Percentiles rank a stretch among this genome's conserved stretches.
Evolutionary conservation across 768 basidiomycete species (phyloP).

Genomic region (Phaffia tasmanica): DNA sequence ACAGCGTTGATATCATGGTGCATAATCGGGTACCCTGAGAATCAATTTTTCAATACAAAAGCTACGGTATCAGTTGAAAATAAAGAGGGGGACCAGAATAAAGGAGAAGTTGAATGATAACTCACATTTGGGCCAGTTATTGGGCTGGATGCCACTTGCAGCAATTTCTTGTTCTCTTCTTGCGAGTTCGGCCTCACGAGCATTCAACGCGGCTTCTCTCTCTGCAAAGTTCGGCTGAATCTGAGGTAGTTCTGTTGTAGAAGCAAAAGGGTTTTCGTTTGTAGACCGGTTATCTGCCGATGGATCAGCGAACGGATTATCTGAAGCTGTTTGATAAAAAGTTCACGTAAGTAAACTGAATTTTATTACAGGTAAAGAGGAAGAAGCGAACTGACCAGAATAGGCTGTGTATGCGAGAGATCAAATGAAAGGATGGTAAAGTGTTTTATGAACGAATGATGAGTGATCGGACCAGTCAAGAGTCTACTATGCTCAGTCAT

Average conservation of each 20-base stretch:
- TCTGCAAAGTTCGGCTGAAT: constrained; percentile 6
- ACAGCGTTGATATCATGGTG: constrained; percentile 74
- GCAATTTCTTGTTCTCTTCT: constrained; percentile 20
- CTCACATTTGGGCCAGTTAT: constrained; percentile 25
- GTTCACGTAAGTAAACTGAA: too few species aligned
- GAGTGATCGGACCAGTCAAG: too few species aligned
- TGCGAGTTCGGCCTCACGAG: constrained; percentile 18
- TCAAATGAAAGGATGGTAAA: too few species aligned
- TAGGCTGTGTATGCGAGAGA: too few species aligned
- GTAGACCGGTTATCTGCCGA: constrained; percentile 15
- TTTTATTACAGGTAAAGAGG: too few species aligned
- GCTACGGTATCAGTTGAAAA: neutral
- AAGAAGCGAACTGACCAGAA: too few species aligned
- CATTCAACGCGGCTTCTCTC: constrained; percentile 20
- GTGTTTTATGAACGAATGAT: too few species aligned
- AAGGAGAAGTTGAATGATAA: neutral
- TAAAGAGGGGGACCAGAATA: neutral
- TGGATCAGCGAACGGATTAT: constrained; percentile 26
- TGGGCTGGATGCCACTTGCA: constrained; percentile 1
- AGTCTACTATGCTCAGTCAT: too few species aligned
- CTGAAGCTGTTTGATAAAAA: constrained; percentile 1
- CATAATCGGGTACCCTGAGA: constrained; percentile 77
- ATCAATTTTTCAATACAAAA: neutral
- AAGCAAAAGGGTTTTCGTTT: constrained; percentile 2
- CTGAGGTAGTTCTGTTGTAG: neutral